Percentiles rank a stretch among this genome's conserved stretches.
Evolutionary conservation across 768 basidiomycete species (phyloP).

Genomic region (Lactarius akahatsu): DNA sequence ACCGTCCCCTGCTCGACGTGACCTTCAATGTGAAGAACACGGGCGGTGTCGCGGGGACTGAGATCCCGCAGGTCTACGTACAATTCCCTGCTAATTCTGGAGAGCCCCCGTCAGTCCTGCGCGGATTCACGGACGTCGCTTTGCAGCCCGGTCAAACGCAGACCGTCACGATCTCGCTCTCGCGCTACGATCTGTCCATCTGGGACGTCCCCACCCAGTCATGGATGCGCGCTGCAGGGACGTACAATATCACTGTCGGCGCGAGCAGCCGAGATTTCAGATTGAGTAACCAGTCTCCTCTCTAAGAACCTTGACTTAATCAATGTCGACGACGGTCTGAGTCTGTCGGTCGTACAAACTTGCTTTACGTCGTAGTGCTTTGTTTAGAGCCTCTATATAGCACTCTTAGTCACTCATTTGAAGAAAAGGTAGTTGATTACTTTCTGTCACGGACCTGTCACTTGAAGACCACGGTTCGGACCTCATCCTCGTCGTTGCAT

Average conservation of each 20-base stretch:
- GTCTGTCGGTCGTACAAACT: neutral
- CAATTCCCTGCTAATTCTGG: conserved; percentile 60
- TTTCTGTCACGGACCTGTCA: neutral
- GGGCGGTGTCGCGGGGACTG: conserved; percentile 60
- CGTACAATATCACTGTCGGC: conserved; percentile 36
- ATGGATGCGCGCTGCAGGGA: conserved; percentile 37
- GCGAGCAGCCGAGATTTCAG: conserved; percentile 28
- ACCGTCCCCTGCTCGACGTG: conserved; percentile 60
- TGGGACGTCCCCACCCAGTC: conserved; percentile 39
- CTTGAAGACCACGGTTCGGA: neutral
- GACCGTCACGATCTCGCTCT: conserved; percentile 28
- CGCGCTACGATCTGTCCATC: conserved; percentile 32
- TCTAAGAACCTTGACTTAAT: neutral
- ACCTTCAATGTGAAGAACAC: conserved; percentile 67
- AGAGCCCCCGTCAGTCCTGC: conserved; percentile 68
- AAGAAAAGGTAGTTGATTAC: neutral
- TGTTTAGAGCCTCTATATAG: neutral
- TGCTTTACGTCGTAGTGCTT: neutral
- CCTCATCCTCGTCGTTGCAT: neutral
- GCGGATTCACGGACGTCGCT: conserved; percentile 32
- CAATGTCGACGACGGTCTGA: neutral
- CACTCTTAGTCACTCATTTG: neutral
- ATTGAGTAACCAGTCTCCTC: conserved; percentile 7
- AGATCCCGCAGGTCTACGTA: conserved; percentile 78
- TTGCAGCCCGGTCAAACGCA: conserved; percentile 30